Evolutionary conservation across 1,139 yeast species (phyloP), one percentile per base, ranked within the genome.

Genomic region (Scheffersomyces segobiensis): DNA sequence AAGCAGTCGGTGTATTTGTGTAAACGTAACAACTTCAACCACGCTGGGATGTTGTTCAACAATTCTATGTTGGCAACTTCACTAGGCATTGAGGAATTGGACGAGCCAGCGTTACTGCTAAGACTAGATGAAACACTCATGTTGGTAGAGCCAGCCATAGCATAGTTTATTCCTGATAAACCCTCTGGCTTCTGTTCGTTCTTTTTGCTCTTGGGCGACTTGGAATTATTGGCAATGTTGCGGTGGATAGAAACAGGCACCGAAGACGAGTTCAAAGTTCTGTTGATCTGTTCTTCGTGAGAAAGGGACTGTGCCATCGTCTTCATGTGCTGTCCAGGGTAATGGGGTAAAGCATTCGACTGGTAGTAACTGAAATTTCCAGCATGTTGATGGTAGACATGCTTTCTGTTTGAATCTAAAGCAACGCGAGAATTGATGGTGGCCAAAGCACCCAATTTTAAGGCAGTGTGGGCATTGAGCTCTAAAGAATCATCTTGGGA

Each of bases 1-100:
- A 95, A 80, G 59, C 90, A 89, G 39, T 88, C 95, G 4, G 98
- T 93, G 75, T 95, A 95, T 75, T 95, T 95, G 79, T 95, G 99
- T 67, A 95, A 81, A 62, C 99, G 81, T 63, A 95, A 79, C 21
- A 93, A 83, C 71, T 96, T 88, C 71, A 95, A 81, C 99, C 99
- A 95, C 3, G 91, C 89, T 3, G 98, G 97, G 57, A 95, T 87
- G 71, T 95, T 96, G 61, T 82, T 79, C 67, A 93, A 78, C 60
- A 91, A 75, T 57, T 85, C 86, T 49, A 82, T 77, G 65, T 87
- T 89, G 22, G 91, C 82, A 56, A 88, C 85, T 66, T 87, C 93
- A 56, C 82, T 78, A 5, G 91, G 89, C 75, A 89, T 85, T 49
- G 69, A 65, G 50, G 69, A 57, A 56, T 71, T 71, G 18, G 74